These are phyloP conservation scores for Styphnolobium japonicum DNA, from an alignment of 306 rosid genomes.

Conservation along the genomic window DNA sequence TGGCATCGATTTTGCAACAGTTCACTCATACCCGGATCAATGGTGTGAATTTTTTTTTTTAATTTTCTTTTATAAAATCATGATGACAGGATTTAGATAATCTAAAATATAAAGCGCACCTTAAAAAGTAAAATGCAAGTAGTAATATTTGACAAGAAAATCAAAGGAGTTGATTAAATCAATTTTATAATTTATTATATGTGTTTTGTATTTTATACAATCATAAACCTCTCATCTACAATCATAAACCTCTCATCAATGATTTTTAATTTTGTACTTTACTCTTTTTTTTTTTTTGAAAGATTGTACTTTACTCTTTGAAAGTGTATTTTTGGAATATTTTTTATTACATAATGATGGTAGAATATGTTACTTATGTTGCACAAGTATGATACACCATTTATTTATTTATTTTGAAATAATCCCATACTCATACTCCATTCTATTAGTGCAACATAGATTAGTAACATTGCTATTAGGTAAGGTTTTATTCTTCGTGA, in stretches of 20 bases:
- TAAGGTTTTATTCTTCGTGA: not conserved
- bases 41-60: slow-evolving; percentile 39
- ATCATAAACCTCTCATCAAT: too few species aligned
- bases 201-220: too few species aligned
- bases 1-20: slow-evolving; percentile 81
- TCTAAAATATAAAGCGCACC: not conserved
- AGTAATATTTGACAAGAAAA: not conserved
- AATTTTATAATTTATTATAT: not conserved
- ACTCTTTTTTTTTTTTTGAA: too few species aligned
- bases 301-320: too few species aligned
- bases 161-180: not conserved
- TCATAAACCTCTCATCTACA: too few species aligned
- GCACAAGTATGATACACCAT: not conserved
- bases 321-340: too few species aligned
- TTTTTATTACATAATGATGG: too few species aligned
- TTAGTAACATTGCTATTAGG: not conserved
- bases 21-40: slow-evolving; percentile 89
- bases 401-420: not conserved
- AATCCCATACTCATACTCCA: not conserved
- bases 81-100: not conserved
- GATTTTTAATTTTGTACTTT: not conserved
- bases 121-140: not conserved
- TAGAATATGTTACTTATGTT: not conserved
- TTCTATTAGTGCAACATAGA: not conserved
- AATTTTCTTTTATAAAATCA: not conserved